phyloP scores from a whole-genome alignment of 2,329 filamentous ascomycete species.

The Nemania abortiva region DNA sequence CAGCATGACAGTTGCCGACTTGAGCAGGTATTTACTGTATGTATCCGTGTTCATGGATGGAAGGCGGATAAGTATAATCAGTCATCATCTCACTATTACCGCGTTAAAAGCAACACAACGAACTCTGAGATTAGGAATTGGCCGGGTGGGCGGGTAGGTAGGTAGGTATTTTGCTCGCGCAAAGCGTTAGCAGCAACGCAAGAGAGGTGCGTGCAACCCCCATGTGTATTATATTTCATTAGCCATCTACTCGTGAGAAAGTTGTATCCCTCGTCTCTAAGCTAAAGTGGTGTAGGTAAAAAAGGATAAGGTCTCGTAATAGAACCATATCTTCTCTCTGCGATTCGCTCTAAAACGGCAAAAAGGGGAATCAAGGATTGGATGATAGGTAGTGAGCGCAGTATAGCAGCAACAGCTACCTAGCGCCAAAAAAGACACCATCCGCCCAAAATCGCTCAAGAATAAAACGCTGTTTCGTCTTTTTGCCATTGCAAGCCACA shows the following conservation, averaged over 20 bases:
- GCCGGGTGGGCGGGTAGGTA: not conserved
- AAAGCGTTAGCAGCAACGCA: conserved; percentile 17
- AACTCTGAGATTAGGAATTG: not conserved
- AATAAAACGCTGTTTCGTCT: conserved; percentile 14
- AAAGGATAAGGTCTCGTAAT: not conserved
- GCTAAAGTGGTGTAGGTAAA: not conserved
- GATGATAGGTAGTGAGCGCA: not conserved
- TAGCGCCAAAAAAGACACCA: conserved; percentile 4
- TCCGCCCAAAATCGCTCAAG: conserved; percentile 9
- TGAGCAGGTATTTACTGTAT: not conserved
- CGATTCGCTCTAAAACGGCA: conserved; percentile 5
- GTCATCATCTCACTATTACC: not conserved
- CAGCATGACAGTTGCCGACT: not conserved
- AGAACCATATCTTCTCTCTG: conserved; percentile 13
- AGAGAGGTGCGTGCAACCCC: conserved; percentile 9
- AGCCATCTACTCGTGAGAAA: conserved; percentile 7
- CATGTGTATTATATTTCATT: conserved; percentile 12
- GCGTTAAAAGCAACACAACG: not conserved
- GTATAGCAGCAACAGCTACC: not conserved
- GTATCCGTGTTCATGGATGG: not conserved
- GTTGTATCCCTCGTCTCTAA: conserved; percentile 12
- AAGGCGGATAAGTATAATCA: not conserved
- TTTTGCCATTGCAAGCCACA: conserved; percentile 11
- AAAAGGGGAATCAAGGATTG: conserved; percentile 2
- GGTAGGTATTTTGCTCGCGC: not conserved